These are phyloP conservation scores for Ascochyta lentis DNA, from an alignment of 2,329 filamentous ascomycete species.

Conservation along the genomic window DNA sequence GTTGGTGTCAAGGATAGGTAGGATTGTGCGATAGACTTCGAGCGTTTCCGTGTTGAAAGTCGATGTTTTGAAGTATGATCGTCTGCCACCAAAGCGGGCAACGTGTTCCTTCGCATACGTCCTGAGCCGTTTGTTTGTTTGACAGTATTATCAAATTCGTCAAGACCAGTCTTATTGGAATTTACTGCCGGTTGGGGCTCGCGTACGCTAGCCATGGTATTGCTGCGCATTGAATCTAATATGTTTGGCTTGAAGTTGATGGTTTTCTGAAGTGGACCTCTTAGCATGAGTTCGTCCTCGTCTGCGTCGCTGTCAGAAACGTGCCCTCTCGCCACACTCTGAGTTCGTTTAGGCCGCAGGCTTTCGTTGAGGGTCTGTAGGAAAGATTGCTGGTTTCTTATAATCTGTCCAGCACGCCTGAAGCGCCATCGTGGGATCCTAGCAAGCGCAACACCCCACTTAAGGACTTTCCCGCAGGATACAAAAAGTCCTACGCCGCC, in stretches of 20 bases:
- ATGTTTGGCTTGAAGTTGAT: conserved; percentile 32
- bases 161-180: conserved; percentile 26
- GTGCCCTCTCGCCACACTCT: conserved; percentile 24
- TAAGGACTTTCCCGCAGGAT: conserved; percentile 74
- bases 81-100: conserved; percentile 36
- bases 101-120: conserved; percentile 44
- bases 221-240: conserved; percentile 27
- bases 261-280: conserved; percentile 31
- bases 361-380: conserved; percentile 50
- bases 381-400: conserved; percentile 53
- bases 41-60: conserved; percentile 34
- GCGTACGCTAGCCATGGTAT: conserved; percentile 16
- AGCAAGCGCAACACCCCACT: conserved; percentile 84
- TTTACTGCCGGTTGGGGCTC: conserved; percentile 44
- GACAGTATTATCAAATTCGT: conserved; percentile 9
- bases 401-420: conserved; percentile 60
- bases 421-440: conserved; percentile 93
- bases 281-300: conserved; percentile 46
- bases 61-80: conserved; percentile 30
- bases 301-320: conserved; percentile 55
- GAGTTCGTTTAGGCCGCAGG: conserved; percentile 35
- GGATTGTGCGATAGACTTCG: conserved; percentile 58
- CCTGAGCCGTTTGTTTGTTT: conserved; percentile 6
- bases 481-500: conserved; percentile 79
- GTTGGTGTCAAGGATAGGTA: conserved; percentile 81